A percentile compares a stretch with the other conserved stretches of the same genome.
These are phyloP conservation scores for Akebia trifoliata DNA, from an alignment of 164 flowering plant species.

Conservation along the genomic window DNA sequence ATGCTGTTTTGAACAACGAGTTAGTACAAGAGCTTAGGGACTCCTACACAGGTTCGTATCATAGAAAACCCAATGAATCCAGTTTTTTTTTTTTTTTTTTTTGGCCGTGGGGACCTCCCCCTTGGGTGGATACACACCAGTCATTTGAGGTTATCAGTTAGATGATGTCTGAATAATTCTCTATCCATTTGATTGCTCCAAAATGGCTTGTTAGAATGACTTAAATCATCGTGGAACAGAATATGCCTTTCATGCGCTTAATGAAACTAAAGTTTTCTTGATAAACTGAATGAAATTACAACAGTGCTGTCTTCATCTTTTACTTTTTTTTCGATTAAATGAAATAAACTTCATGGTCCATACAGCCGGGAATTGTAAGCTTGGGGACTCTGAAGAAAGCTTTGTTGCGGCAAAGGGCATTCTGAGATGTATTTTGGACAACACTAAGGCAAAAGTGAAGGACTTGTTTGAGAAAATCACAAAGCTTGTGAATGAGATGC, in stretches of 20 bases:
- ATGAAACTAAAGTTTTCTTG: neutral
- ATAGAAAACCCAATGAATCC: neutral
- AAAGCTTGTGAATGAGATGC: constrained; percentile 28
- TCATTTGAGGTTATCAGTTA: neutral
- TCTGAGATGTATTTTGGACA: constrained; percentile 34
- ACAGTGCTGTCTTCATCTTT: neutral
- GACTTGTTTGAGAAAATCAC: constrained; percentile 37
- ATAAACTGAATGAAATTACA: neutral
- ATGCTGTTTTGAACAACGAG: constrained; percentile 68
- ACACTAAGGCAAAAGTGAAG: constrained; percentile 32
- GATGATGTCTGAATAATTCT: too few relatives aligned
- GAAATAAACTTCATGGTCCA: constrained; percentile 3
- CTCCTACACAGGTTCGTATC: constrained; percentile 36
- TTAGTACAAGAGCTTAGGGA: constrained; percentile 49
- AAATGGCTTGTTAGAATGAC: too few relatives aligned
- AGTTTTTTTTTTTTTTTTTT: neutral
- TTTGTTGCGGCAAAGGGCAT: constrained; percentile 17
- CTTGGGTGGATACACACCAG: too few relatives aligned
- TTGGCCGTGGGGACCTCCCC: neutral
- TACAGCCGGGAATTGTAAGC: constrained; percentile 27
- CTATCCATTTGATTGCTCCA: too few relatives aligned
- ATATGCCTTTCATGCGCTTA: neutral
- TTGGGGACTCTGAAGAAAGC: constrained; percentile 13
- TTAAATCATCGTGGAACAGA: too few relatives aligned
- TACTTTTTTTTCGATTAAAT: neutral